Conservation (phyloP, 352 stramenopile species). For the Achlya hypogyna region DNA sequence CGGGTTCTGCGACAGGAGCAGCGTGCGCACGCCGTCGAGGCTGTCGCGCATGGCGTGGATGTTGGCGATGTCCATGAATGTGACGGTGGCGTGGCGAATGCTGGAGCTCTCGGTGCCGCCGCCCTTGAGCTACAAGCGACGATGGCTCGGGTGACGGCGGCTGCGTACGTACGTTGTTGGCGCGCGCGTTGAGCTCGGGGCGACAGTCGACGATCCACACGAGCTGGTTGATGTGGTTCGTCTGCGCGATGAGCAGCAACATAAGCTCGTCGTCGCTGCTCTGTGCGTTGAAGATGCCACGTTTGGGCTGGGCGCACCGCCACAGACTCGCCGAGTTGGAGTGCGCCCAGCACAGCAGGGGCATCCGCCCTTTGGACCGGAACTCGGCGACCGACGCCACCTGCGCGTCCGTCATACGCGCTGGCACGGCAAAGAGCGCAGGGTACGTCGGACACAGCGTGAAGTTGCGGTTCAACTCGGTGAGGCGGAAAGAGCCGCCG, state of each 20-base stretch:
- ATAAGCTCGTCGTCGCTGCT: constrained; percentile 68
- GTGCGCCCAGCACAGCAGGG: constrained; percentile 77
- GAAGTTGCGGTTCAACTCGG: constrained; percentile 56
- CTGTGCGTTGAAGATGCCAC: constrained; percentile 70
- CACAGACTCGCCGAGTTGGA: constrained; percentile 65
- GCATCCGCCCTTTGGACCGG: constrained; percentile 70
- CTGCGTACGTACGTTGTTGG: constrained; percentile 51
- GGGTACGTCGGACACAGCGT: constrained; percentile 78
- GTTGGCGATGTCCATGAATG: constrained; percentile 88
- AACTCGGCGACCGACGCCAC: constrained; percentile 62
- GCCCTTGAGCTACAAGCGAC: constrained; percentile 43
- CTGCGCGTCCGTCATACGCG: constrained; percentile 48
- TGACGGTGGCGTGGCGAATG: constrained; percentile 59
- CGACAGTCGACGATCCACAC: constrained; percentile 87
- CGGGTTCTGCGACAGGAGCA: constrained; percentile 33
- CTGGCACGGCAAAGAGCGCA: constrained; percentile 57
- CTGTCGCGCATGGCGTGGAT: constrained; percentile 90
- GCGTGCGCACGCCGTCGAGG: constrained; percentile 58
- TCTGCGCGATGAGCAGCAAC: constrained; percentile 41
- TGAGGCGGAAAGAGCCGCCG: constrained; percentile 38
- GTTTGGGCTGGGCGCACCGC: constrained; percentile 80
- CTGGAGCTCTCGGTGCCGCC: constrained; percentile 83
- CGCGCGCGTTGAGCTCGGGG: constrained; percentile 81
- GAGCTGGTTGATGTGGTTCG: constrained; percentile 31
- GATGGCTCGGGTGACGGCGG: neutral